phyloP scores from a whole-genome alignment of 83 land plant species.

The Larix sibirica region DNA sequence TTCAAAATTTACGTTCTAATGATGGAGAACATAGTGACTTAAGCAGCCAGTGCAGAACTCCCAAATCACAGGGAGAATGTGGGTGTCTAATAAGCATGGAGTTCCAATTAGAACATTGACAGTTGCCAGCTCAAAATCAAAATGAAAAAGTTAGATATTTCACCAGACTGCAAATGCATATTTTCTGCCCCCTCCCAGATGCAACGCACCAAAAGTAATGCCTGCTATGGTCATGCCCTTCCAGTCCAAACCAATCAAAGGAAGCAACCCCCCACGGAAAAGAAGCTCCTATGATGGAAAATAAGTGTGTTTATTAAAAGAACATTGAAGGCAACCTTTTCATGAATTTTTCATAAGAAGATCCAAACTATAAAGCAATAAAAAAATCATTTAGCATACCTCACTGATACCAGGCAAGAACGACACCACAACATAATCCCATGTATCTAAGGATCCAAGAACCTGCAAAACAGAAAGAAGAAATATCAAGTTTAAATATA shows the following conservation, averaged over 20 bases:
- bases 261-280: constrained; percentile 89
- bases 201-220: constrained; percentile 74
- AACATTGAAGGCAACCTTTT: background rate
- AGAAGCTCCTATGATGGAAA: constrained; percentile 65
- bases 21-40: background rate
- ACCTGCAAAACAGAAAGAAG: constrained; percentile 51
- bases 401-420: constrained; percentile 88
- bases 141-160: constrained; percentile 3
- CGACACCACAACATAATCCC: constrained; percentile 73
- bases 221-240: constrained; percentile 56
- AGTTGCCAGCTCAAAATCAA: background rate
- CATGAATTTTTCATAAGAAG: constrained; percentile 1
- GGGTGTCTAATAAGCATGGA: background rate
- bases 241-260: constrained; percentile 75
- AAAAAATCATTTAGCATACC: constrained; percentile 41
- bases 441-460: constrained; percentile 58
- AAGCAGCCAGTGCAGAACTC: background rate
- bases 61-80: background rate
- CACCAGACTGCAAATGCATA: constrained; percentile 88
- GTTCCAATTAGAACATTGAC: background rate
- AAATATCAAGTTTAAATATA: background rate
- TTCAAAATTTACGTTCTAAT: background rate
- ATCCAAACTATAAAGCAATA: constrained; percentile 4
- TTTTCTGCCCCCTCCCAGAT: constrained; percentile 80
- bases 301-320: background rate